These are phyloP conservation scores for Cetraspora pellucida DNA, from an alignment of 192 early-diverging fungal genomes.

Conservation along the genomic window DNA sequence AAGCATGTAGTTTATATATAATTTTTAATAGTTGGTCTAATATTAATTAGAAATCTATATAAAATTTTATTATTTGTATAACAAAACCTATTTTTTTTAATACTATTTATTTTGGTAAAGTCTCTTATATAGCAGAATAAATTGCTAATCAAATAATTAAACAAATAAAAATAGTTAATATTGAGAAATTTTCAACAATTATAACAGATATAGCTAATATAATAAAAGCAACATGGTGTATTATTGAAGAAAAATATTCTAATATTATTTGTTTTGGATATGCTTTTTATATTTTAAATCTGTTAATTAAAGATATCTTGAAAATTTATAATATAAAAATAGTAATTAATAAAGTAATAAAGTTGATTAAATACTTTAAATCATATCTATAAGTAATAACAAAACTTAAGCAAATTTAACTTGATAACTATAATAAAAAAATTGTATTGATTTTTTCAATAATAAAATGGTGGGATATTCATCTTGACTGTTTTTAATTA, in stretches of 20 bases:
- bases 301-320: neutral
- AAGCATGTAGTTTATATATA: neutral
- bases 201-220: neutral
- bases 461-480: neutral
- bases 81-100: neutral
- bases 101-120: neutral
- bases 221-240: neutral
- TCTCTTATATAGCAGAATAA: neutral
- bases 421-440: neutral
- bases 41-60: neutral
- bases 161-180: neutral
- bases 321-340: neutral
- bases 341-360: neutral
- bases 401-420: neutral
- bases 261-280: slow-evolving; percentile 6
- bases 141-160: neutral
- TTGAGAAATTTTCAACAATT: neutral
- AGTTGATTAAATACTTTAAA: neutral
- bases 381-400: neutral
- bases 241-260: neutral
- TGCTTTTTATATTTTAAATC: neutral
- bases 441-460: slow-evolving; percentile 1
- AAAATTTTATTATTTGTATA: slow-evolving; percentile 1
- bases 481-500: neutral
- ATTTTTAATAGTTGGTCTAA: slow-evolving; percentile 6